phyloP scores from a whole-genome alignment of 805 yeast genomes.

The Kodamaea kakaduensis region DNA sequence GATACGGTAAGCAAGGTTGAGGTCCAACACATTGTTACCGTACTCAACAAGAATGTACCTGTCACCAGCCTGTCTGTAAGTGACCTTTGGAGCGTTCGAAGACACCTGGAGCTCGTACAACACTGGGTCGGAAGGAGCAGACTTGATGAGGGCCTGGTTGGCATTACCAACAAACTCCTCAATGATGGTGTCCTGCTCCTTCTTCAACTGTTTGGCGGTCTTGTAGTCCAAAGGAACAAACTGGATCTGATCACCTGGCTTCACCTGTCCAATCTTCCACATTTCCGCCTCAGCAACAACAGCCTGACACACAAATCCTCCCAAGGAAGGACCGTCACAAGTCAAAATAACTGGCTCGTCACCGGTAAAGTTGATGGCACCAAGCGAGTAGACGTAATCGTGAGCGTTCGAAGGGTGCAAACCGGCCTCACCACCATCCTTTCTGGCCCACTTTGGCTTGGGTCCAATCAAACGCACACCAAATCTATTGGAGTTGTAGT shows the following conservation, averaged over 20 bases:
- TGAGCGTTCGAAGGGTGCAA: constrained; percentile 98
- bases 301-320: constrained; percentile 96
- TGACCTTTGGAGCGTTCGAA: constrained; percentile 60
- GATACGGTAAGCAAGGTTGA: constrained; percentile 80
- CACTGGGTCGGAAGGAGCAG: constrained; percentile 62
- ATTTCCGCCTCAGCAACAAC: constrained; percentile 94
- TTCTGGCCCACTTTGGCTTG: constrained; percentile 94
- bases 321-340: constrained; percentile 96
- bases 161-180: constrained; percentile 43
- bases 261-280: constrained; percentile 98
- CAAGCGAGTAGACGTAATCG: constrained; percentile 93
- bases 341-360: constrained; percentile 97
- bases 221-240: constrained; percentile 75
- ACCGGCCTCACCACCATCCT: constrained; percentile 97
- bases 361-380: constrained; percentile 97
- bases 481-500: constrained; percentile 94
- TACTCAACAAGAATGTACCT: constrained; percentile 88
- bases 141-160: constrained; percentile 25
- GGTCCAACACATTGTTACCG: constrained; percentile 84
- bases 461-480: constrained; percentile 95
- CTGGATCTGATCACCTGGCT: constrained; percentile 83
- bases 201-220: constrained; percentile 62
- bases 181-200: constrained; percentile 54
- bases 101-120: constrained; percentile 49
- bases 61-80: constrained; percentile 96